phyloP scores from a whole-genome alignment of 176 grass and related monocot species.

The Oryza meridionalis region DNA sequence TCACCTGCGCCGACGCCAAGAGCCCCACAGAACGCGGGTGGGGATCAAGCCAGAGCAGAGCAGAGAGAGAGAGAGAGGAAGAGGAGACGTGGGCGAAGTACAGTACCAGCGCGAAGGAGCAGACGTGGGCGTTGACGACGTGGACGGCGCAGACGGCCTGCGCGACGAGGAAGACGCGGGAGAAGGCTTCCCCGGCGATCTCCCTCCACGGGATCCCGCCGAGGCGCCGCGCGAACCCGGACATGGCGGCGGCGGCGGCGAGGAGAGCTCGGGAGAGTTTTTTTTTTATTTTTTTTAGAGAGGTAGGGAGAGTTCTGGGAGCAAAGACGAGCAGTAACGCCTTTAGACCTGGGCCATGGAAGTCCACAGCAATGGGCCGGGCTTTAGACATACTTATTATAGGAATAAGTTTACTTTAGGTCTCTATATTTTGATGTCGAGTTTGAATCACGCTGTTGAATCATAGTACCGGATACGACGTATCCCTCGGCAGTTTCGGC shows the following conservation, averaged over 20 bases:
- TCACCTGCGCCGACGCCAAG: constrained; percentile 16
- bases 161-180: constrained; percentile 17
- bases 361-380: too few relatives aligned
- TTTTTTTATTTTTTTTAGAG: too few relatives aligned
- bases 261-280: neutral
- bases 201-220: constrained; percentile 55
- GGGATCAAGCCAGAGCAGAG: neutral
- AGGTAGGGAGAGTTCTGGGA: neutral
- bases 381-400: too few relatives aligned
- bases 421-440: too few relatives aligned
- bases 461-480: too few relatives aligned
- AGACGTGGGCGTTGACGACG: constrained; percentile 47
- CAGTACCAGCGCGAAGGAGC: constrained; percentile 35
- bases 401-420: too few relatives aligned
- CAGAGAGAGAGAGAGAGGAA: neutral
- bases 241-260: constrained; percentile 41
- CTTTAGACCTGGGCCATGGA: neutral
- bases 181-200: constrained; percentile 25
- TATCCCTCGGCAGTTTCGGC: too few relatives aligned
- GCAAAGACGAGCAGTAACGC: neutral
- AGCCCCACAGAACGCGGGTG: neutral
- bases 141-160: constrained; percentile 60
- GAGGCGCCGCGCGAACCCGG: constrained; percentile 42
- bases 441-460: too few relatives aligned
- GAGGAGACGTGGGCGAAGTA: constrained; percentile 8